Base-by-base conservation (phyloP, 1,284 basidiomycete genomes). In the Rhodotorula sp. region DNA sequence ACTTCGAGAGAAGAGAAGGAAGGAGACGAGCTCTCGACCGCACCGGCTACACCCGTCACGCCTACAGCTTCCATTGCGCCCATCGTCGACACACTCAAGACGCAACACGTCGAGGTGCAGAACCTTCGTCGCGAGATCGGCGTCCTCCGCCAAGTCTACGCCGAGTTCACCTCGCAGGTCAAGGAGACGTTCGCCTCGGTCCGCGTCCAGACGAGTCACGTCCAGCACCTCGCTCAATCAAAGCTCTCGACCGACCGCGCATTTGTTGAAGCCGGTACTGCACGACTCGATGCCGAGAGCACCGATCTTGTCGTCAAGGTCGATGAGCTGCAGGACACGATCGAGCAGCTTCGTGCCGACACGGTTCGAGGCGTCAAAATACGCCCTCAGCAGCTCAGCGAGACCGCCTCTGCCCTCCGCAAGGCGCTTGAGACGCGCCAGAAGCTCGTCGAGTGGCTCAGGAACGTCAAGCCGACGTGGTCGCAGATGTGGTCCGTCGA, bases 401-500 rank as follows among this genome's bases (percentile, higher is more conserved):
- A 90, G 62, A 85, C 96, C 81, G 88, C 87, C 78, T 84, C 84
- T 64, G 87, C 95, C 77, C 86, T 98, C 62, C 84, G 85, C 24
- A 82, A 84, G n/a, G 87, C 90, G 27, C 85, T 86, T 30, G 81
- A 83, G 24, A 89, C 94, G 79, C 84, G 98, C 49, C 85, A 88
- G 68, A 88, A 87, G 74, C 84, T 99, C 62, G 87, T 88, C 75
- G 87, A 89, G 73, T 92, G 95, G 79, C 90, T 98, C 75, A 86
- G 89, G 75, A 90, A 90, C 6, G 87, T 96, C 77, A 94, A 91
- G 78, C 94, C 95, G 59, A 91, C 91, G 84, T 99, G 95, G 95
- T 93, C 95, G 83, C 93, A 95, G 84, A 97, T 94, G 32, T 99
- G 95, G 95, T 91, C 92, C 77, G 88, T 91, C 77, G 95, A 99